phyloP scores from a whole-genome alignment of 768 basidiomycete species.

The Amylocystis lapponica region DNA sequence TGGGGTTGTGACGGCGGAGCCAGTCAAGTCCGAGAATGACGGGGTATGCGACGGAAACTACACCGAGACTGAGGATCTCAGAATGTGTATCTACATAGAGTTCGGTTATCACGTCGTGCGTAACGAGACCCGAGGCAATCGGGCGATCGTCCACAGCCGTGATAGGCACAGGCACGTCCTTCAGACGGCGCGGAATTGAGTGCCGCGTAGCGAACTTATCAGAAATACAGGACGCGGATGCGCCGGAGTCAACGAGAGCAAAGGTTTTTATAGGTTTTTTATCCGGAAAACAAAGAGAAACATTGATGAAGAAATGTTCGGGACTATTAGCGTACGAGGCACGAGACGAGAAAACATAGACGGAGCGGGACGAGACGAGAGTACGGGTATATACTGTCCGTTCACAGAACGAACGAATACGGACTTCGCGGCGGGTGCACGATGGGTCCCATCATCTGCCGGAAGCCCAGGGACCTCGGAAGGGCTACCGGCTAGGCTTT shows the following conservation, averaged over 20 bases:
- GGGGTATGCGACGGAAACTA: slow-evolving; percentile 22
- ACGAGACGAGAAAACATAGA: slow-evolving; percentile 1
- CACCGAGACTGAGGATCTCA: slow-evolving; percentile 24
- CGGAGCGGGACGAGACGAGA: not conserved
- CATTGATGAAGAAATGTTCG: slow-evolving; percentile 21
- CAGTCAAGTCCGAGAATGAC: slow-evolving; percentile 9
- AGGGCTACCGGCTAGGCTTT: slow-evolving; percentile 23
- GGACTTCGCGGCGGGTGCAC: slow-evolving; percentile 2
- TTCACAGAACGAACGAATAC: slow-evolving; percentile 5
- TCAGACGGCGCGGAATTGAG: slow-evolving; percentile 24
- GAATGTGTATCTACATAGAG: slow-evolving; percentile 23
- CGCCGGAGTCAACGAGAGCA: slow-evolving; percentile 34
- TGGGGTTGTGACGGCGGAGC: slow-evolving; percentile 9
- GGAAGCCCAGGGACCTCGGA: slow-evolving; percentile 16
- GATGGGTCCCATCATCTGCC: slow-evolving; percentile 7
- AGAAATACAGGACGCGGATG: slow-evolving; percentile 32
- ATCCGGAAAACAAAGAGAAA: slow-evolving; percentile 25
- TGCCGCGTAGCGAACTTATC: slow-evolving; percentile 27
- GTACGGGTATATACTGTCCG: slow-evolving; percentile 1
- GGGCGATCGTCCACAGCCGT: slow-evolving; percentile 33
- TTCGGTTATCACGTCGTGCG: slow-evolving; percentile 29
- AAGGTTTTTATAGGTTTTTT: slow-evolving; percentile 26
- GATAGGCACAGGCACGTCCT: slow-evolving; percentile 29
- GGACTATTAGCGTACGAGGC: slow-evolving; percentile 4
- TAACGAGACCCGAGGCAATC: slow-evolving; percentile 34